Evolutionary conservation across 306 rosid genomes (phyloP).

Genomic region (Cucumis hystrix): DNA sequence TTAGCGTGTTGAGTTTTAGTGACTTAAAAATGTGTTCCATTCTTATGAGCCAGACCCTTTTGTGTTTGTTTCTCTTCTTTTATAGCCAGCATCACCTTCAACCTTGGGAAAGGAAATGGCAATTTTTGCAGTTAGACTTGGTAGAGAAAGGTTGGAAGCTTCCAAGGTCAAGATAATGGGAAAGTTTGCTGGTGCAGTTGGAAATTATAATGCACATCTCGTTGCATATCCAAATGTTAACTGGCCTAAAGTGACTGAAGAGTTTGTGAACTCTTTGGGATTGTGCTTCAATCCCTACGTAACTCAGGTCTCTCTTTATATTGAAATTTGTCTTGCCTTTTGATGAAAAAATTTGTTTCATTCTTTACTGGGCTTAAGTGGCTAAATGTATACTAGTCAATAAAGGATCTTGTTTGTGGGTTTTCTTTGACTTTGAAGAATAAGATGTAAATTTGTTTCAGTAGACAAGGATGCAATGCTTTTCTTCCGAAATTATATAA

Average conservation of each 20-base stretch:
- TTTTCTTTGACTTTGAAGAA: not conserved
- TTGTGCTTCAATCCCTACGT: conserved; percentile 71
- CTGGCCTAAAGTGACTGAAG: conserved; percentile 59
- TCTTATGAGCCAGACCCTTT: conserved; percentile 3
- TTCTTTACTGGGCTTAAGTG: not conserved
- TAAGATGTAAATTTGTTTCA: not conserved
- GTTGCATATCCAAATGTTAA: conserved; percentile 67
- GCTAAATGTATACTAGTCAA: not conserved
- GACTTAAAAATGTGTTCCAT: not conserved
- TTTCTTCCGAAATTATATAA: not conserved
- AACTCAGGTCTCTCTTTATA: conserved; percentile 45
- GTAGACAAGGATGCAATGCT: not conserved
- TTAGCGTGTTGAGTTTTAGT: not conserved
- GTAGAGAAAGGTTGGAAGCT: conserved; percentile 54
- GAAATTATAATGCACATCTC: conserved; percentile 87
- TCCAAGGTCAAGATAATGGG: conserved; percentile 65
- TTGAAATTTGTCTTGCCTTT: not conserved
- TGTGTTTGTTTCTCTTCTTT: not conserved
- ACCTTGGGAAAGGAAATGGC: conserved; percentile 97
- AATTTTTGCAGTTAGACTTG: conserved; percentile 64
- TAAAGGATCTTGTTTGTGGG: not conserved
- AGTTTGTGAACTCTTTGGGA: conserved; percentile 63
- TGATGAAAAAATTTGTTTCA: not conserved
- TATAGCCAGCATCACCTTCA: conserved; percentile 87
- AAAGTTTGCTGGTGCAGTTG: conserved; percentile 95